Base-by-base conservation (phyloP, 2,329 filamentous ascomycete species). In the Cladosporium sp. region DNA sequence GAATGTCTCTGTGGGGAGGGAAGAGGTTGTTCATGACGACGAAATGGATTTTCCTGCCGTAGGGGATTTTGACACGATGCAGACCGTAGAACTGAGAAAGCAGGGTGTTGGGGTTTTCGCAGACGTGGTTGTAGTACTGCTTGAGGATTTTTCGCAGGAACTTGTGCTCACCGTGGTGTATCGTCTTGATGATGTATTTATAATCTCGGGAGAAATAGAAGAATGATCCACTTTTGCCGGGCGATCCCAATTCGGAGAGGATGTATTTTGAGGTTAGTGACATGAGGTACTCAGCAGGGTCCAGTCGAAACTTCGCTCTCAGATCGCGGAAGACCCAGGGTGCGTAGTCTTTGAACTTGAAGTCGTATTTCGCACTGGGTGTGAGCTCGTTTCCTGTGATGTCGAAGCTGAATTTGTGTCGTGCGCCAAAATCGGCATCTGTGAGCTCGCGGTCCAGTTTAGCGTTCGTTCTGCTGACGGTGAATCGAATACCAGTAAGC, bases 321-420 rank as follows among this genome's bases (percentile, higher is more conserved):
- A 99, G 79, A 71, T 90, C 89, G 63, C 93, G 89, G 72, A 99
- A 99, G 52, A 99, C 93, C 91, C 92, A 97, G 51, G 93, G 93
- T n/a, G 92, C 92, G 70, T 99, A 99, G 73, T 99, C 93, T 75
- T 99, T 99, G 79, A 99, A 99, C 72, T 99, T 99, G 83, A 99
- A 99, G 74, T 99, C 93, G 75, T 99, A 99, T 73, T 99, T 97
- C 60, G 93, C 91, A 55, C 92, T 96, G 18, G 93, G 93, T 4
- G 95, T 95, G 68, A 99, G 77, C 75, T 99, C 93, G 69, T 96
- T 96, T 58, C 93, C 93, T 58, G 91, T 95, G 66, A 97, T 95
- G 71, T 97, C 93, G 77, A 99, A 99, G 41, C 91, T 96, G 66
- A 95, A 96, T 75, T 99, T 99, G 71, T 97, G 89, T 73, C 89